Evolutionary conservation across 1,284 basidiomycete genomes (phyloP).

Genomic region (Tilletia indica): DNA sequence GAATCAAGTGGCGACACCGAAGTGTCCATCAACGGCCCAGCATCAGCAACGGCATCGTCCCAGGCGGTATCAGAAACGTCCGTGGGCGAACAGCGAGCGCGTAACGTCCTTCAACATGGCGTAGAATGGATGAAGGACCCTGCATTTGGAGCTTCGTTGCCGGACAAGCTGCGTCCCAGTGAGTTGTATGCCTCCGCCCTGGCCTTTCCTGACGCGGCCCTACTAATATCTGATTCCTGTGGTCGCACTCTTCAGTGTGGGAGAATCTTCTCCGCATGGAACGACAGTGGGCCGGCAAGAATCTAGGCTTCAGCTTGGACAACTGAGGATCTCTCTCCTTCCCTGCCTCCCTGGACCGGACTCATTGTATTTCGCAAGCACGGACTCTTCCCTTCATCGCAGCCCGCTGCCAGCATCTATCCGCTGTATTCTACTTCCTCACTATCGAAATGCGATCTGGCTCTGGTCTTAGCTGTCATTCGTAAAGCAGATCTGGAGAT

Average conservation of each 20-base stretch:
- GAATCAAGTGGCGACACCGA: constrained; percentile 56
- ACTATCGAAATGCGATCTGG: too few relatives aligned
- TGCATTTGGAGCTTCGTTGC: constrained; percentile 63
- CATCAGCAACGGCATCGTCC: neutral
- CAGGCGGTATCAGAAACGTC: neutral
- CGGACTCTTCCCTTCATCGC: too few relatives aligned
- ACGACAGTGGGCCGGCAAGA: constrained; percentile 57
- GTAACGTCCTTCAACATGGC: constrained; percentile 74
- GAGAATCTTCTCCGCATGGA: constrained; percentile 66
- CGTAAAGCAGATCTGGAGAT: too few relatives aligned
- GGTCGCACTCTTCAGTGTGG: constrained; percentile 60
- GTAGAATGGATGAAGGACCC: constrained; percentile 71
- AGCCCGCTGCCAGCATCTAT: too few relatives aligned
- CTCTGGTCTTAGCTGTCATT: too few relatives aligned
- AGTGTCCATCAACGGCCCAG: neutral
- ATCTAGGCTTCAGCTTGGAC: constrained; percentile 47
- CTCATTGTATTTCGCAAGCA: too few relatives aligned
- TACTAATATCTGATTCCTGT: neutral
- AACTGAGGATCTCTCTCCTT: constrained; percentile 7
- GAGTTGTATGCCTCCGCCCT: constrained; percentile 21
- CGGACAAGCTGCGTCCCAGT: constrained; percentile 60
- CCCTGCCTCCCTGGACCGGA: too few relatives aligned
- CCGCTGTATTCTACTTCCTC: too few relatives aligned
- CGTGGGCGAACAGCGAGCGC: constrained; percentile 61
- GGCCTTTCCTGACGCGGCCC: neutral